Percentiles rank a stretch among this genome's conserved stretches.
Evolutionary conservation across 306 rosid species (phyloP).

Genomic region (Pachyrhizus erosus): DNA sequence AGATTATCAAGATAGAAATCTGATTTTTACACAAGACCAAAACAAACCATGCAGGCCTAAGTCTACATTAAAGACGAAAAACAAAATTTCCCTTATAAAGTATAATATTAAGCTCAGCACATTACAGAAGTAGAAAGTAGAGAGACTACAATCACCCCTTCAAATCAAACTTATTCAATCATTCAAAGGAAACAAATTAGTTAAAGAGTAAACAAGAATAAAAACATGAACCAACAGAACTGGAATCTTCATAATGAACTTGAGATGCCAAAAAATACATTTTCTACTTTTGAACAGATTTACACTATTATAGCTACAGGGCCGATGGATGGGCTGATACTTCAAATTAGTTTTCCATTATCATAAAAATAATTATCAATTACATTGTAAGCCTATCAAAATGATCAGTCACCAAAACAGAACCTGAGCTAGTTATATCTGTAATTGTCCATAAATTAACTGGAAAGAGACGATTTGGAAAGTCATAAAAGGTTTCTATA

Average conservation of each 20-base stretch:
- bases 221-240: not conserved
- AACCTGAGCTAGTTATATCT: slow-evolving; percentile 21
- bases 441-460: not conserved
- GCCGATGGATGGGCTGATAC: not conserved
- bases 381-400: slow-evolving; percentile 25
- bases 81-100: not conserved
- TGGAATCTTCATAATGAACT: not conserved
- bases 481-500: slow-evolving; percentile 13
- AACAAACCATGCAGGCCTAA: not conserved
- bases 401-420: slow-evolving; percentile 4
- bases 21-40: not conserved
- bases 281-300: not conserved
- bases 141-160: not conserved
- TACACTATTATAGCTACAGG: not conserved
- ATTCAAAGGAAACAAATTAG: not conserved
- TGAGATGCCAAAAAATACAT: not conserved
- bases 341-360: not conserved
- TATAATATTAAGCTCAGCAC: not conserved
- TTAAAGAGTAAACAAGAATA: not conserved
- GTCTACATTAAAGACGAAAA: not conserved
- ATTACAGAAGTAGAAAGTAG: not conserved
- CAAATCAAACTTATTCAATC: not conserved
- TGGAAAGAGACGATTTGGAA: slow-evolving; percentile 9
- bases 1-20: slow-evolving; percentile 1
- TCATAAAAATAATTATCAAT: not conserved